Percentiles rank a stretch among this genome's conserved stretches.
phyloP scores from a whole-genome alignment of 345 rosid genomes.

The Arabis hirsuta region DNA sequence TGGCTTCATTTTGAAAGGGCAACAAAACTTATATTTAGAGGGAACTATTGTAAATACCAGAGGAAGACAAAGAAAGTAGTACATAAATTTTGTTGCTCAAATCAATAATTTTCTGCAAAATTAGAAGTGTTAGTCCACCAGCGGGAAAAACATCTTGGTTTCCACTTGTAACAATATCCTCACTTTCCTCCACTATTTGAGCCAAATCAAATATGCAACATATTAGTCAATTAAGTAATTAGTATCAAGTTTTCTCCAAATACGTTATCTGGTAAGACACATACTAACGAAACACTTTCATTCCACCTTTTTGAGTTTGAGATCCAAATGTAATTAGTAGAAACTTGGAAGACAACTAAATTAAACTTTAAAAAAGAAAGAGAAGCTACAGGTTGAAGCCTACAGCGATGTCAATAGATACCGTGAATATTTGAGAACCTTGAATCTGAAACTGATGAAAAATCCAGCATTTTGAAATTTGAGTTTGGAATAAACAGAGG shows the following conservation, averaged over 20 bases:
- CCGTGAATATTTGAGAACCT: no score
- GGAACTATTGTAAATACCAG: not conserved
- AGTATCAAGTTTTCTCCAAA: not conserved
- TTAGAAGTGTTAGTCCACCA: conserved; percentile 68
- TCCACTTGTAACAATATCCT: conserved; percentile 45
- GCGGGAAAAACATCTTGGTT: conserved; percentile 51
- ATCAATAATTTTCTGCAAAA: conserved; percentile 63
- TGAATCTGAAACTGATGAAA: no score
- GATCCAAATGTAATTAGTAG: conserved; percentile 10
- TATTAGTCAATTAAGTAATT: conserved; percentile 14
- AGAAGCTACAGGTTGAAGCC: accelerated
- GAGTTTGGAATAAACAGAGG: no score
- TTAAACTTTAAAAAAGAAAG: no score
- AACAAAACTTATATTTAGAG: not conserved
- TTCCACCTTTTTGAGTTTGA: conserved; percentile 3
- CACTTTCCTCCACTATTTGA: conserved; percentile 50
- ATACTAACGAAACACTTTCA: not conserved
- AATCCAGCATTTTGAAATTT: no score
- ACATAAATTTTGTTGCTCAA: conserved; percentile 76
- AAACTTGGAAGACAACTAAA: not conserved
- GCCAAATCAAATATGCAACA: conserved; percentile 14
- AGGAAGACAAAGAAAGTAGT: conserved; percentile 25
- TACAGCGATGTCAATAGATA: no score
- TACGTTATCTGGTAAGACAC: no score
- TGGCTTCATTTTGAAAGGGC: conserved; percentile 1